phyloP scores from a whole-genome alignment of 345 rosid species.

The Ceriops zippeliana region DNA sequence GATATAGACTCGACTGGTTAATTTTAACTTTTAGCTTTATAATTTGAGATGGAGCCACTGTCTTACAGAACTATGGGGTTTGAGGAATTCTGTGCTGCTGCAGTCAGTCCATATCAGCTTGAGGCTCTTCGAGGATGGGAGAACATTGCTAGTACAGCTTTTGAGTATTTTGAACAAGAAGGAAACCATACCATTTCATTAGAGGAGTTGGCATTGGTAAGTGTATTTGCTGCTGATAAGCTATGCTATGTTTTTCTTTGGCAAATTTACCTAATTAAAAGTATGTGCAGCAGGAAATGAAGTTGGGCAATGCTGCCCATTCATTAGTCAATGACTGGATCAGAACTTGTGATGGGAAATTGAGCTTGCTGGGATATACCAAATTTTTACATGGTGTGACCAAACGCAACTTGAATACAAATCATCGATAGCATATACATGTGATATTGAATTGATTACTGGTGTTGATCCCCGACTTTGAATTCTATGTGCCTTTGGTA shows the following conservation, averaged over 20 bases:
- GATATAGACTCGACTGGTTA: neutral
- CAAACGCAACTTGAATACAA: slow-evolving; percentile 47
- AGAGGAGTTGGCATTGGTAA: slow-evolving; percentile 28
- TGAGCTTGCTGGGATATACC: slow-evolving; percentile 63
- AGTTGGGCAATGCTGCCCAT: slow-evolving; percentile 48
- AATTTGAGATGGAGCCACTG: slow-evolving; percentile 28
- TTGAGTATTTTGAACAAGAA: slow-evolving; percentile 27
- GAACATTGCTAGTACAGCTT: slow-evolving; percentile 21
- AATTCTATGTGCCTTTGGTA: too few species aligned
- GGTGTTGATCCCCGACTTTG: too few species aligned
- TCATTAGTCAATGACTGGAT: slow-evolving; percentile 53
- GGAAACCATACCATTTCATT: slow-evolving; percentile 28
- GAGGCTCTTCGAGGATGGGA: slow-evolving; percentile 27
- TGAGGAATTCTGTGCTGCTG: slow-evolving; percentile 33
- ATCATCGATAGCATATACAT: slow-evolving; percentile 37
- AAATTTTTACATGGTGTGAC: slow-evolving; percentile 82
- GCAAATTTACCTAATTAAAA: neutral
- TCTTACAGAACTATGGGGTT: slow-evolving; percentile 23
- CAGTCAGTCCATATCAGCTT: slow-evolving; percentile 27
- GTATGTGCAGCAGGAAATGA: slow-evolving; percentile 25
- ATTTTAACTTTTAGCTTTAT: neutral
- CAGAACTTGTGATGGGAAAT: slow-evolving; percentile 56
- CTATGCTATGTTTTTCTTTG: neutral
- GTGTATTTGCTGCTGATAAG: neutral
- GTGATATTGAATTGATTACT: too few species aligned